Conservation (phyloP, 2,329 filamentous ascomycete species). For the Verticillium dahliae region DNA sequence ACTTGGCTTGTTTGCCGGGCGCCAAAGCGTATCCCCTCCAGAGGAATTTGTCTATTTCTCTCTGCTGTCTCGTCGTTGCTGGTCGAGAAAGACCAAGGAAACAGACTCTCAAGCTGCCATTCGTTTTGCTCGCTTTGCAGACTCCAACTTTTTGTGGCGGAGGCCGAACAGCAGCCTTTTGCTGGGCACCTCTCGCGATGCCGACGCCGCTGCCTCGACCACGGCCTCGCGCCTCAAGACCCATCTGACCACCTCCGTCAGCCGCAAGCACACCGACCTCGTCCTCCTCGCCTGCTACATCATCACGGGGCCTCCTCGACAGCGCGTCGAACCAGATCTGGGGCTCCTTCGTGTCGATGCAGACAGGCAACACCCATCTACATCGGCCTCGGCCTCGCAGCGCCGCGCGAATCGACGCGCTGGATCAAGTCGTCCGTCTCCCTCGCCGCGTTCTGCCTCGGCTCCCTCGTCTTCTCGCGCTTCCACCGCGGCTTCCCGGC, state of each 20-base stretch:
- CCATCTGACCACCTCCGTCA: slow-evolving; percentile 40
- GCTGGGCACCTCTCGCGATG: slow-evolving; percentile 14
- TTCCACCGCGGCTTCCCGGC: slow-evolving; percentile 60
- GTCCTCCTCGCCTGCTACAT: slow-evolving; percentile 67
- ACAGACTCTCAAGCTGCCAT: no score
- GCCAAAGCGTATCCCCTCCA: no score
- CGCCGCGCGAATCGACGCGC: slow-evolving; percentile 44
- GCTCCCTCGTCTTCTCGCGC: slow-evolving; percentile 63
- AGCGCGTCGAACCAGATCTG: slow-evolving; percentile 70
- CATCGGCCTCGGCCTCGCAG: slow-evolving; percentile 65
- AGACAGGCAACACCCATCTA: slow-evolving; percentile 81
- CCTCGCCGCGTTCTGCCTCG: slow-evolving; percentile 63
- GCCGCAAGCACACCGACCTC: slow-evolving; percentile 58
- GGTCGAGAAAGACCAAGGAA: no score
- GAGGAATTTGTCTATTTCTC: neutral
- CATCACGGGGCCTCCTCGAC: slow-evolving; percentile 69
- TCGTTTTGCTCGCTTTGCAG: no score
- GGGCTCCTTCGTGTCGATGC: slow-evolving; percentile 79
- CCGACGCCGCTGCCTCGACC: slow-evolving; percentile 5
- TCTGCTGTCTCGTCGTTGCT: neutral
- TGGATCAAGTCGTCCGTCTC: slow-evolving; percentile 70
- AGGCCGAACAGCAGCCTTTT: slow-evolving; percentile 24
- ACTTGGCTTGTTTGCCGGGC: neutral
- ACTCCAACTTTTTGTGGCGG: no score
- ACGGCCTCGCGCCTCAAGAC: slow-evolving; percentile 16